Evolutionary conservation across 2,329 filamentous ascomycete species (phyloP), one percentile per base, ranked within the genome.

Genomic region (Sclerotinia spermophila): DNA sequence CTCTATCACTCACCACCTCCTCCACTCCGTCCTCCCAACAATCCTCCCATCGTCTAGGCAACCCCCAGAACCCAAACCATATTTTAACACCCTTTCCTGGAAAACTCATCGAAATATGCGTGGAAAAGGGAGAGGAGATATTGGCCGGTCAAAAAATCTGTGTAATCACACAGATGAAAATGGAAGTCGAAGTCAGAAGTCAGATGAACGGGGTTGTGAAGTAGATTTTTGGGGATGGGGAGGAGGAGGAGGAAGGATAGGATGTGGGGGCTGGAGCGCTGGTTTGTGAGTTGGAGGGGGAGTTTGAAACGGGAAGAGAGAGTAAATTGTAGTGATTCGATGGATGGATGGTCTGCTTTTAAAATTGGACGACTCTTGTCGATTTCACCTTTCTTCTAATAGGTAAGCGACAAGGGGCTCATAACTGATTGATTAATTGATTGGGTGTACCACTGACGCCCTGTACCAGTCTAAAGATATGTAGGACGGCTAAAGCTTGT

Each of bases 11-110:
- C 78, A 3, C 82, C 83, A 42, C 74, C 74, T 71, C 78, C 77
- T 33, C 81, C 75, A 27, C 89, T 0, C 79, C 83, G 2, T 86
- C 85, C 8, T 85, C 38, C 15, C 15, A 44, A 58, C 40, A 35
- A 45, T 45, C 65, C n/a, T 21, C 44, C 11, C 56, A 62, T 2
- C 40, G 42, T 42, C 55, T 48, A 4, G 67, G 67, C 3, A 30
- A 68, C 21, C 33, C 8, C 5, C 15, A 30, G 24, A 62, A 62
- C 21, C 56, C 42, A 48, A n/a, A 48, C 17, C 56, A 68, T n/a
- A 48, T 68, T 5, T 53, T 6, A 7, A 15, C 56, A 21, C 67
- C 67, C 0, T 68, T 68, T 24, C 67, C 55, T 27, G 53, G 67
- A 21, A 68, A 61, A 51, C n/a, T 62, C 0, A 61, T 62, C 5